Evolutionary conservation across 2,329 filamentous ascomycete genomes (phyloP), one percentile per base, ranked within the genome.

Genomic region (Penicillium oxalicum): DNA sequence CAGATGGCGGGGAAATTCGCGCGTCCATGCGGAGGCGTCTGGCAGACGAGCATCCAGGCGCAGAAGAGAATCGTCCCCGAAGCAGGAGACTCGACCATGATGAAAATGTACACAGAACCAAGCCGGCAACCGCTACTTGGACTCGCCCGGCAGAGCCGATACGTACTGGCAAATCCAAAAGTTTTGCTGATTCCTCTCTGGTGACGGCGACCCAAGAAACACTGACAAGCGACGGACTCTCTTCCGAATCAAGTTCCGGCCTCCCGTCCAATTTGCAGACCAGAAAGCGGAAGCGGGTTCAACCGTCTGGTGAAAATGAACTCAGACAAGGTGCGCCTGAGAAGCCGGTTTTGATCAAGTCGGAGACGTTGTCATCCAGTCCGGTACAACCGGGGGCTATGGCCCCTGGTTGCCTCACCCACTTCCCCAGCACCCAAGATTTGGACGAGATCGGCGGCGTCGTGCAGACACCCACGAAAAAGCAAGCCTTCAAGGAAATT

Each of bases 371-470:
- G 25, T 66, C 66, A 33, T 68, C 66, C 35, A 69, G 66, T 47
- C 63, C 66, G 27, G 9, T 61, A n/a, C 53, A 44, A 9, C 46
- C 44, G 9, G 29, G 11, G 8, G 44, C 47, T 41, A 46, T 48
- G 7, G 29, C 52, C 7, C 46, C 44, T 27, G 37, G 41, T 7
- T 12, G 40, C 24, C 55, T 49, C 24, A 40, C 48, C 40, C 55
- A 51, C 40, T 69, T 74, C 0, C 71, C 78, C 36, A 81, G 82
- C 44, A 85, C 80, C 46, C 72, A 85, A 44, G 82, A 86, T 59
- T 70, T 86, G 9, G 78, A 82, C 58, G 72, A 76, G 37, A 66
- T 74, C 44, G 75, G 73, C 6, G 64, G 63, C 29, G 52, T 46
- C 37, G 62, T 70, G 13, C 56, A 66, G 40, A 68, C 75, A 57